Percentiles rank a stretch among this genome's conserved stretches.
These are phyloP conservation scores for Ceratobasidium sp. DNA, from an alignment of 1,284 basidiomycete genomes.

Conservation along the genomic window DNA sequence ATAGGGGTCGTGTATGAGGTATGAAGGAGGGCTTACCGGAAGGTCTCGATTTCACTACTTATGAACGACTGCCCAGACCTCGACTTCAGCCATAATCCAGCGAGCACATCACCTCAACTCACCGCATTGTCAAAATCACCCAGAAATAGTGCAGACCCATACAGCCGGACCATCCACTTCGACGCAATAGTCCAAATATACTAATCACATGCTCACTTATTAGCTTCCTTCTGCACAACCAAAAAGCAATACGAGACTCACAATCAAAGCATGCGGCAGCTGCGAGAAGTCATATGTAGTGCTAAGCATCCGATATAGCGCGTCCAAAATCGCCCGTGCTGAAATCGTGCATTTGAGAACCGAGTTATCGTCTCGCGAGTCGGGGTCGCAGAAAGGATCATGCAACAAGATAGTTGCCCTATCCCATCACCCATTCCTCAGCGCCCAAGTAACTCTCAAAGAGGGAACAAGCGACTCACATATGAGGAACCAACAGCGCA, in stretches of 20 bases:
- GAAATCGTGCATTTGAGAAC: slow-evolving; percentile 16
- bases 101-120: slow-evolving; percentile 24
- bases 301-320: slow-evolving; percentile 20
- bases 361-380: slow-evolving; percentile 17
- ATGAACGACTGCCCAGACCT: slow-evolving; percentile 28
- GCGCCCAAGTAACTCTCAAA: too few relatives aligned
- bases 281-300: slow-evolving; percentile 39
- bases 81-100: slow-evolving; percentile 32
- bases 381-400: slow-evolving; percentile 21
- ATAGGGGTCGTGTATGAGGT: too few relatives aligned
- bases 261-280: slow-evolving; percentile 36
- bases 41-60: slow-evolving; percentile 34
- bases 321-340: slow-evolving; percentile 16
- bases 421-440: background rate
- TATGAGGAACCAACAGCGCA: slow-evolving; percentile 33
- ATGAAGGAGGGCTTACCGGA: background rate
- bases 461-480: background rate
- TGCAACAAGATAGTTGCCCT: slow-evolving; percentile 41
- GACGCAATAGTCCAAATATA: slow-evolving; percentile 38
- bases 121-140: slow-evolving; percentile 31
- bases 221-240: too few relatives aligned
- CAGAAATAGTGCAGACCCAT: slow-evolving; percentile 11
- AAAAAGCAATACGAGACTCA: background rate
- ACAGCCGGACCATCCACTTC: slow-evolving; percentile 23
- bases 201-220: background rate